Evolutionary conservation across 2,329 filamentous ascomycete species (phyloP).

Genomic region (Aspergillus candidus): DNA sequence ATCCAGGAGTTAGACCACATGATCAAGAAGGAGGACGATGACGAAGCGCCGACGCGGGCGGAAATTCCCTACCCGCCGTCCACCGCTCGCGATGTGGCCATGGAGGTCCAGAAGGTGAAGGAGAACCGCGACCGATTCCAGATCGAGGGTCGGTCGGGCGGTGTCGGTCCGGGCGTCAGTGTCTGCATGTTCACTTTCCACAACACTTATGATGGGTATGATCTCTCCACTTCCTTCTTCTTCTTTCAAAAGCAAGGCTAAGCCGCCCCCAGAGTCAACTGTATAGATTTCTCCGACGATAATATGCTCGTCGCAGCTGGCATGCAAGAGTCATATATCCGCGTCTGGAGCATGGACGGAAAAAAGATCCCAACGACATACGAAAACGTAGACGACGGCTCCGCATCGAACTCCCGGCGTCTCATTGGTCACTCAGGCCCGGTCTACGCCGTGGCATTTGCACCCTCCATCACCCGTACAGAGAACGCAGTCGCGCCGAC

Average conservation of each 20-base stretch:
- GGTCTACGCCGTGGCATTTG: slow-evolving; percentile 85
- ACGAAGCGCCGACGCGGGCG: slow-evolving; percentile 70
- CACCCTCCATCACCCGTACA: slow-evolving; percentile 56
- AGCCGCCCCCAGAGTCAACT: slow-evolving; percentile 62
- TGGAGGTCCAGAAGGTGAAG: slow-evolving; percentile 89
- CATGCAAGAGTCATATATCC: slow-evolving; percentile 90
- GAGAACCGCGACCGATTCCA: slow-evolving; percentile 89
- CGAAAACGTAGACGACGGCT: slow-evolving; percentile 52
- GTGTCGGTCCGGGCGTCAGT: slow-evolving; percentile 74
- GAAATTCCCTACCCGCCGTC: slow-evolving; percentile 84
- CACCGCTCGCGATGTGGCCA: slow-evolving; percentile 78
- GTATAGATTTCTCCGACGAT: slow-evolving; percentile 91
- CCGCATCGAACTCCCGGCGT: slow-evolving; percentile 66
- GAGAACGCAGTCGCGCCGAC: slow-evolving; percentile 50
- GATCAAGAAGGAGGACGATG: slow-evolving; percentile 82
- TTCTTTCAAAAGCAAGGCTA: too few species aligned
- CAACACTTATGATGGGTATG: slow-evolving; percentile 85
- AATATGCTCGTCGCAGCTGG: slow-evolving; percentile 80
- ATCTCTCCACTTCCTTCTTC: slow-evolving; percentile 3
- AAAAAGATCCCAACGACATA: slow-evolving; percentile 67
- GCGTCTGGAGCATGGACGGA: slow-evolving; percentile 87
- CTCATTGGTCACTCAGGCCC: slow-evolving; percentile 84
- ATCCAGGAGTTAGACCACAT: slow-evolving; percentile 83
- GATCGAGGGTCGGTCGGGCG: slow-evolving; percentile 77
- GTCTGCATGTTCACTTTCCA: slow-evolving; percentile 98